phyloP scores from a whole-genome alignment of 208 protist species.

The Leishmania turanica region DNA sequence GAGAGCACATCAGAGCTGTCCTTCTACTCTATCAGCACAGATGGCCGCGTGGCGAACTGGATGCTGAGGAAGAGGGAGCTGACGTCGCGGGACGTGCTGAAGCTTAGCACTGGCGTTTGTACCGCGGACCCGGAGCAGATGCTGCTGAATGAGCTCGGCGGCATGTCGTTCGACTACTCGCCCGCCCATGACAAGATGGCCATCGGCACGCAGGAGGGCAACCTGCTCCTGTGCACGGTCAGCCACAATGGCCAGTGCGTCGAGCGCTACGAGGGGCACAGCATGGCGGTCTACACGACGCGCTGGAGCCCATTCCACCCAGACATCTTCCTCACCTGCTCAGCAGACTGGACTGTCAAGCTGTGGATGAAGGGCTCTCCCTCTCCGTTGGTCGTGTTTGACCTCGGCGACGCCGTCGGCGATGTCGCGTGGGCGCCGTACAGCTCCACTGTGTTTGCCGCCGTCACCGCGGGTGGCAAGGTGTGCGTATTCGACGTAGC shows the following conservation, averaged over 20 bases:
- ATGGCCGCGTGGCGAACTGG: conserved; percentile 96
- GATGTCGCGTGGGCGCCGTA: conserved; percentile 98
- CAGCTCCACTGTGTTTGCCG: conserved; percentile 96
- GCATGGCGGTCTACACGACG: conserved; percentile 95
- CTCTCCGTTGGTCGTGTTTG: conserved; percentile 94
- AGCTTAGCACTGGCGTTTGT: conserved; percentile 72
- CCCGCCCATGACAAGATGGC: conserved; percentile 85
- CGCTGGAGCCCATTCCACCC: conserved; percentile 97
- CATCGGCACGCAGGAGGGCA: conserved; percentile 97
- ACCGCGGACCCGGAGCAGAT: conserved; percentile 84
- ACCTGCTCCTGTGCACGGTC: conserved; percentile 96
- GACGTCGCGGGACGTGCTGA: conserved; percentile 93
- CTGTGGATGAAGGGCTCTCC: conserved; percentile 93
- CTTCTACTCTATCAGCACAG: conserved; percentile 96
- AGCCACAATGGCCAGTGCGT: conserved; percentile 96
- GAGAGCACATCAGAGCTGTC: conserved; percentile 64
- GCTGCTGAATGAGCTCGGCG: conserved; percentile 90
- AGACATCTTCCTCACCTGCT: conserved; percentile 95
- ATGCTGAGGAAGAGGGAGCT: conserved; percentile 95
- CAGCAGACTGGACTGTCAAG: conserved; percentile 98
- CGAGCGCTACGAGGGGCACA: conserved; percentile 93
- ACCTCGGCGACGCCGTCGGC: conserved; percentile 95
- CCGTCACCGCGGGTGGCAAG: conserved; percentile 96
- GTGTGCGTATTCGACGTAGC: conserved; percentile 93
- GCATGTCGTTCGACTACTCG: conserved; percentile 97